A percentile compares a stretch with the other conserved stretches of the same genome.
phyloP scores from a whole-genome alignment of 2,329 filamentous ascomycete genomes.

The Phymatotrichopsis omnivora region DNA sequence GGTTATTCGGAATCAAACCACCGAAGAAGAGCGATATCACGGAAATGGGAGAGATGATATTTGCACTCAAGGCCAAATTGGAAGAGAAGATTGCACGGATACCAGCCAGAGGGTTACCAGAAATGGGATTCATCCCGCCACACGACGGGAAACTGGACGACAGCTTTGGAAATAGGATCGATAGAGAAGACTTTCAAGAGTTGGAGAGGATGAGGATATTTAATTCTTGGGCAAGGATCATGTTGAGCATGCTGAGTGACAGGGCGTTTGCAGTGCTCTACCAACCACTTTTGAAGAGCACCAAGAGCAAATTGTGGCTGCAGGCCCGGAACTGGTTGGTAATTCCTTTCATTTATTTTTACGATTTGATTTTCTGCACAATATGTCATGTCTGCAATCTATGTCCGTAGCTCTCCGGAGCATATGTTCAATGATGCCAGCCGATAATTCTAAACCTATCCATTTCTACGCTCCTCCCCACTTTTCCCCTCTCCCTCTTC shows the following conservation, averaged over 20 bases:
- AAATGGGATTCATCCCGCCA: conserved; percentile 30
- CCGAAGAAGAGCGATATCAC: conserved; percentile 27
- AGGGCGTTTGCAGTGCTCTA: conserved; percentile 30
- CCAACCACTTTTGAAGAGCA: conserved; percentile 30
- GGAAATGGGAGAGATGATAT: conserved; percentile 30
- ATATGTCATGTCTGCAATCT: no score
- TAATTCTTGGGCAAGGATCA: conserved; percentile 31
- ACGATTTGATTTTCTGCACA: background rate
- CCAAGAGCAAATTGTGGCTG: conserved; percentile 29
- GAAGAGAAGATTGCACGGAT: conserved; percentile 30
- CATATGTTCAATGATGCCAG: no score
- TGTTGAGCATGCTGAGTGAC: conserved; percentile 30
- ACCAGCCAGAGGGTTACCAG: conserved; percentile 29
- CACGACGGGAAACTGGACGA: no score
- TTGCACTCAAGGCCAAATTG: conserved; percentile 27
- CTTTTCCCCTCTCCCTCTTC: no score
- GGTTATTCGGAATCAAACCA: conserved; percentile 28
- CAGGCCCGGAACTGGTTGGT: conserved; percentile 30
- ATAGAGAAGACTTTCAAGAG: conserved; percentile 19
- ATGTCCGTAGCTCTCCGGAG: no score
- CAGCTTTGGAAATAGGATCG: no score
- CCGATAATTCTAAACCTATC: no score
- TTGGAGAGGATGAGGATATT: conserved; percentile 26
- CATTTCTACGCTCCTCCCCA: no score
- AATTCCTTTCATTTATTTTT: background rate